phyloP scores from a whole-genome alignment of 768 basidiomycete species.

The Mycena sanguinolenta region DNA sequence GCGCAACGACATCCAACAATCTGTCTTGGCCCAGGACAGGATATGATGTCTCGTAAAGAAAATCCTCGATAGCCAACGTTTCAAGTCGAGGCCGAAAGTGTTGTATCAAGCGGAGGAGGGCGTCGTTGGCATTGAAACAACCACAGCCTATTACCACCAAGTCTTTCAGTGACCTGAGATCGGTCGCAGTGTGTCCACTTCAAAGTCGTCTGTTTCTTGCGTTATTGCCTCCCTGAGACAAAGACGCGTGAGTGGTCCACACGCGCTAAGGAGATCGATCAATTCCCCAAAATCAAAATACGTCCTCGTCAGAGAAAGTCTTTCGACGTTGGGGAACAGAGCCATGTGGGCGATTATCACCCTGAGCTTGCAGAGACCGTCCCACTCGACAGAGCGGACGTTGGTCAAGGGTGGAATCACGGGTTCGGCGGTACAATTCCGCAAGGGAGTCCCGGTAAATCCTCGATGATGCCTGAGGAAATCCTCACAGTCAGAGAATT shows the following conservation, averaged over 20 bases:
- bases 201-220: neutral
- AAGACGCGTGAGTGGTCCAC: neutral
- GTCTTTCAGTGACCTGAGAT: slow-evolving; percentile 9
- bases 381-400: neutral
- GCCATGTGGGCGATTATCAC: slow-evolving; percentile 14
- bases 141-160: neutral
- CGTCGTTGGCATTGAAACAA: neutral
- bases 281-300: neutral
- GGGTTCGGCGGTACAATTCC: neutral
- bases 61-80: neutral
- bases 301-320: neutral
- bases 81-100: neutral
- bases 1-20: neutral
- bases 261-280: slow-evolving; percentile 5
- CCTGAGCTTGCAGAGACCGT: neutral
- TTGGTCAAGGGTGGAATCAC: neutral
- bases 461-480: neutral
- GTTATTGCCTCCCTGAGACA: neutral
- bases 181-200: neutral
- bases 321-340: slow-evolving; percentile 10
- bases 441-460: neutral
- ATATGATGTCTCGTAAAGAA: neutral
- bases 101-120: neutral
- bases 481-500: neutral
- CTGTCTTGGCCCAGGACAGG: neutral